A percentile compares a stretch with the other conserved stretches of the same genome.
Conservation (phyloP, 257 asterid species). For the Nicotiana knightiana region DNA sequence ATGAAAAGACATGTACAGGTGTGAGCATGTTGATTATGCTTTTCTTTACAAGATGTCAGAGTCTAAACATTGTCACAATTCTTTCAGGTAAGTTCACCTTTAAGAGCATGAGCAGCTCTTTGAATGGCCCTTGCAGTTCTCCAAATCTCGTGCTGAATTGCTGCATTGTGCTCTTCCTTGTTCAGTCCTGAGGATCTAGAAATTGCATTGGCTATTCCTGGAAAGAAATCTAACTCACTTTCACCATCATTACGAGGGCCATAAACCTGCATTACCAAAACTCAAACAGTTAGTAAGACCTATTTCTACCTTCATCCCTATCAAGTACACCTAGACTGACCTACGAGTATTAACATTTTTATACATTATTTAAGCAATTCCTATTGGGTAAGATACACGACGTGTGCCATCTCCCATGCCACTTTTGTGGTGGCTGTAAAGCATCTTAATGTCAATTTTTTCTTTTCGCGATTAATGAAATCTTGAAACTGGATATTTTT, state of each 20-base stretch:
- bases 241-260: slow-evolving; percentile 58
- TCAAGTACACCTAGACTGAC: neutral
- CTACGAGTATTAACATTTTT: neutral
- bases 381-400: neutral
- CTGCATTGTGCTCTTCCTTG: slow-evolving; percentile 24
- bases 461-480: neutral
- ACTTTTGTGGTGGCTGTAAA: neutral
- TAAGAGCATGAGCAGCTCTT: slow-evolving; percentile 57
- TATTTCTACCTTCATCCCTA: neutral
- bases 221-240: slow-evolving; percentile 57
- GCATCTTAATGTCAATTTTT: neutral
- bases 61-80: neutral
- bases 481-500: neutral
- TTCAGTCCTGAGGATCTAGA: slow-evolving; percentile 8
- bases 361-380: neutral
- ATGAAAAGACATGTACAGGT: neutral
- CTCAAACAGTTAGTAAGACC: neutral
- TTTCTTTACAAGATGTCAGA: neutral
- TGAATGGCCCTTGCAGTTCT: slow-evolving; percentile 79
- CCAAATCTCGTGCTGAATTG: slow-evolving; percentile 71
- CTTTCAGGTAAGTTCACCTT: slow-evolving; percentile 53
- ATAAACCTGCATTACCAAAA: slow-evolving; percentile 49
- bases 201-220: slow-evolving; percentile 62
- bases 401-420: neutral
- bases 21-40: neutral